Evolutionary conservation across 2,329 filamentous ascomycete genomes (phyloP).

Genomic region (Aquanectria penicillioides): DNA sequence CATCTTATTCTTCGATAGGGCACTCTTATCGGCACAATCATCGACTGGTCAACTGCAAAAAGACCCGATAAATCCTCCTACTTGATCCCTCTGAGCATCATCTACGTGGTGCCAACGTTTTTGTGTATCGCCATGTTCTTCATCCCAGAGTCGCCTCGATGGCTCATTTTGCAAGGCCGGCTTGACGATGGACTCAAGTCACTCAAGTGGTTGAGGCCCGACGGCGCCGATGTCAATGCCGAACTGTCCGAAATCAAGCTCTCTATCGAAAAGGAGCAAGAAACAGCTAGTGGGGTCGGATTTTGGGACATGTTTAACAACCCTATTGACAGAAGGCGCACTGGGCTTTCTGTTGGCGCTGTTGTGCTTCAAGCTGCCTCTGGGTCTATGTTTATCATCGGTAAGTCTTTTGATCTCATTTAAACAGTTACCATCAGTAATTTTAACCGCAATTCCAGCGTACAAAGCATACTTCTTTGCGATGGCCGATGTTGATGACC

Average conservation of each 20-base stretch:
- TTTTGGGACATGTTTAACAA: slow-evolving; percentile 34
- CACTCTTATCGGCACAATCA: slow-evolving; percentile 33
- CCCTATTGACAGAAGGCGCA: slow-evolving; percentile 29
- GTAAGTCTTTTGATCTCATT: neutral
- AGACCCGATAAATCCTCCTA: slow-evolving; percentile 34
- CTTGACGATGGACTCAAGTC: slow-evolving; percentile 32
- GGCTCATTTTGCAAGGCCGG: slow-evolving; percentile 33
- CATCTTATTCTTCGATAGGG: slow-evolving; percentile 8
- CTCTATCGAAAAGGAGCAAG: slow-evolving; percentile 28
- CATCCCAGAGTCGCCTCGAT: slow-evolving; percentile 35
- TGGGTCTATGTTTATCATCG: slow-evolving; percentile 38
- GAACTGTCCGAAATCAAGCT: slow-evolving; percentile 29
- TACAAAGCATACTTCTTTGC: slow-evolving; percentile 40
- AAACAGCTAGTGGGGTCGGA: slow-evolving; percentile 21
- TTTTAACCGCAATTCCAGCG: slow-evolving; percentile 8
- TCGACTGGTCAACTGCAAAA: slow-evolving; percentile 34
- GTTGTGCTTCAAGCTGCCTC: slow-evolving; percentile 34
- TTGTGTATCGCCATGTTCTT: slow-evolving; percentile 26
- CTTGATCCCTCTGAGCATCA: slow-evolving; percentile 33
- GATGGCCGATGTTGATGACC: slow-evolving; percentile 34
- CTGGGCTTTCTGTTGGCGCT: slow-evolving; percentile 28
- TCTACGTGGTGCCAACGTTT: slow-evolving; percentile 29
- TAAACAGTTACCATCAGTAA: rapidly evolving
- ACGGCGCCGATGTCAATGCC: slow-evolving; percentile 13
- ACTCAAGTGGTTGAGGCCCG: slow-evolving; percentile 27